Evolutionary conservation across 176 grass and related monocot species (phyloP), one percentile per base, ranked within the genome.

Genomic region (Aegilops sharonensis): DNA sequence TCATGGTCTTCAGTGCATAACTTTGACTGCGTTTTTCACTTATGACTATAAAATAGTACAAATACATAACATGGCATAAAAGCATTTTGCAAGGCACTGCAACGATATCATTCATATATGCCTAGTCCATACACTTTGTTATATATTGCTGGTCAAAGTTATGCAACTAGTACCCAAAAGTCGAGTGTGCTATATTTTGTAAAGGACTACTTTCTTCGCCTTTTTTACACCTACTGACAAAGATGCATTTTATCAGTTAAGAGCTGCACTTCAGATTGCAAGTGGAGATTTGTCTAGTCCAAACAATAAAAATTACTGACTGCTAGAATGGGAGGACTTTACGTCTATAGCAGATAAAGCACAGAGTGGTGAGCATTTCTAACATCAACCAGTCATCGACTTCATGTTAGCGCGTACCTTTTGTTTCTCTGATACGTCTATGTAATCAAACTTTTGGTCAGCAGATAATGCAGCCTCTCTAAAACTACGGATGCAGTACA

Each of bases 391-490:
- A 77, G 47, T 11, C 74, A 77, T 56, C 71, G 0, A 47, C n/a
- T 6, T 70, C 34, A 4, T n/a, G 68, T 39, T 18, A 11, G 54
- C 3, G 10, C 24, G 45, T 85, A 97, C 97, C 94, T 99, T 99
- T 37, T 99, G 94, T 68, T 99, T 97, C 42, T 99, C 97, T 73
- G 78, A 86, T 21, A 97, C 21, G 34, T 97, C 94, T 20, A 99
- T 94, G 87, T 97, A 94, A 43, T 99, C 97, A 85, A 90, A 99
- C 85, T 89, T 99, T 0, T 82, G 89, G 72, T 97, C 97, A 52
- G 81, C 91, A 21, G 97, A 97, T 48, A 91, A 85, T 10, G 92
- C 94, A 43, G 92, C 94, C 24, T 96, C 94, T 89, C 90, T 94
- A 57, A 97, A 97, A 83, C 94, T 99, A 74, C 75, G 90, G 80